A percentile compares a stretch with the other conserved stretches of the same genome.
Evolutionary conservation across 2,329 filamentous ascomycete species (phyloP).

Genomic region (Claviceps pusilla): DNA sequence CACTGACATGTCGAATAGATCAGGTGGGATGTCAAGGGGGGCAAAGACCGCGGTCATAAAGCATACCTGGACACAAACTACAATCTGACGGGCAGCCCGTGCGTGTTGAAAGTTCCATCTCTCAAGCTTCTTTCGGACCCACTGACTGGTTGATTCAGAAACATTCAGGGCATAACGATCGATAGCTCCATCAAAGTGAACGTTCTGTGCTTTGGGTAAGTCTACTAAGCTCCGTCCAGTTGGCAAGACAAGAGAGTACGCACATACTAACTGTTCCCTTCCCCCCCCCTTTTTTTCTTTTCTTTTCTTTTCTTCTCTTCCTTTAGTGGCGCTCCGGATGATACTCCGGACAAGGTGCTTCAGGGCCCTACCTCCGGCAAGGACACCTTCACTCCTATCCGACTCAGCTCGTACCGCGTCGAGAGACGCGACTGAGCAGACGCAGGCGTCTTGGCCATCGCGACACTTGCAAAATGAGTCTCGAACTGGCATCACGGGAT

Average conservation of each 20-base stretch:
- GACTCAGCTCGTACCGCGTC: neutral
- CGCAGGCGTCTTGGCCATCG: neutral
- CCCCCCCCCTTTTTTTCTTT: neutral
- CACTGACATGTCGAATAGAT: neutral
- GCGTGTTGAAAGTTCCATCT: neutral
- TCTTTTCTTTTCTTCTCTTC: neutral
- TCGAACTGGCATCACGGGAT: neutral
- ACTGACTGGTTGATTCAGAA: neutral
- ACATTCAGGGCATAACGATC: neutral
- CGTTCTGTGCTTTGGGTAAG: neutral
- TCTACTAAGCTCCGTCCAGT: neutral
- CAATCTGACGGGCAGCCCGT: constrained; percentile 3
- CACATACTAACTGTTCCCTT: no score
- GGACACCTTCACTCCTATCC: neutral
- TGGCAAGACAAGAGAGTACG: neutral
- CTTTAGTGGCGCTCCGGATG: neutral
- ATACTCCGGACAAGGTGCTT: neutral
- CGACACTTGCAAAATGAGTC: neutral
- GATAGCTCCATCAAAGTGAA: neutral
- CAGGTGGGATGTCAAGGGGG: constrained; percentile 6
- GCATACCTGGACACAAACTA: constrained; percentile 4
- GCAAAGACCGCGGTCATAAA: constrained; percentile 2
- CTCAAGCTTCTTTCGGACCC: neutral
- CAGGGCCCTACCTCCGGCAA: neutral
- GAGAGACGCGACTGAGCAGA: neutral